Evolutionary conservation across 805 yeast genomes (phyloP), one percentile per base, ranked within the genome.

Genomic region (Yamadazyma endophytica): DNA sequence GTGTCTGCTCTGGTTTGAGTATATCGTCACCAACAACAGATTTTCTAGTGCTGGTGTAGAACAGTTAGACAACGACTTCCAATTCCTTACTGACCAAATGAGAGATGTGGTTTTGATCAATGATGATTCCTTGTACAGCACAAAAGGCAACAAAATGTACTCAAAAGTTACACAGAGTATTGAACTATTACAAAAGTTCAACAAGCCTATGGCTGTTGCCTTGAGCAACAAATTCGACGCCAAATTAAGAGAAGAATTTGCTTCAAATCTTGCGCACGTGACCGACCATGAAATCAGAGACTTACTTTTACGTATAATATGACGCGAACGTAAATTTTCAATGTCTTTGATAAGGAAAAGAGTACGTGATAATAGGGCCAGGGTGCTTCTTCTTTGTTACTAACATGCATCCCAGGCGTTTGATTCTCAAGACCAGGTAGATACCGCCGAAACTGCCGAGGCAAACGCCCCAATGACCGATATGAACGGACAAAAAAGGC

Each of bases 21-120:
- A 61, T 33, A 48, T 65, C 21, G 45, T 65, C 23, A 58, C 68
- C 20, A 65, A 64, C 36, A 63, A 63, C 38, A 54, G 46, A 33
- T 65, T 65, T 40, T 53, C 47, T 33, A 46, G 39, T 14, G 15
- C 15, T 2, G 71, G 71, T 1, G 46, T 53, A 5, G 35, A 32
- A n/a, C 70, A 64, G 40, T 47, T 65, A 16, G 39, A 42, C 8
- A 33, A 35, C 4, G 71, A 65, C 39, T 42, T 62, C 19, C 46
- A 46, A 6, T 56, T 37, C 15, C 17, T 51, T 15, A 33, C 39
- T 2, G 24, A 31, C 7, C 33, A 43, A 16, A 37, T 62, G 21
- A 39, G 38, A 9, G 43, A 32, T 6, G 36, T 39, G 14, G 39
- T 60, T 20, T 42, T 49, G 25, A 33, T 58, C 25, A n/a, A n/a